phyloP scores from a whole-genome alignment of 805 yeast genomes.

The Vanderwaltozyma verrucispora region DNA sequence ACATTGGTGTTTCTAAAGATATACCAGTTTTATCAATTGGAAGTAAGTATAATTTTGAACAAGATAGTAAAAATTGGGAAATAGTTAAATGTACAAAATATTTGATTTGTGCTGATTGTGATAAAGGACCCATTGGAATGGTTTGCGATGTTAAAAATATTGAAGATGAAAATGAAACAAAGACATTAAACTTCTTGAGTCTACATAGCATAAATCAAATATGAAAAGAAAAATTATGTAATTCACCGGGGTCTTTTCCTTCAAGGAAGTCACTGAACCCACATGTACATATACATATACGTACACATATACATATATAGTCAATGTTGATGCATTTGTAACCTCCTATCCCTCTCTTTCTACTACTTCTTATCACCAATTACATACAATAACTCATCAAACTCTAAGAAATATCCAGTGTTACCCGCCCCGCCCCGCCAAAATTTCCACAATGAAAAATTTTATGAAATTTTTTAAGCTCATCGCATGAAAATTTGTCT shows the following conservation, averaged over 20 bases:
- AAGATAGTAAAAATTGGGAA: constrained; percentile 8
- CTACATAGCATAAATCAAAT: constrained; percentile 31
- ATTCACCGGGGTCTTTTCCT: background rate
- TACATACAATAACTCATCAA: background rate
- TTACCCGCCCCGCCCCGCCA: background rate
- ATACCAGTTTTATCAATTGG: constrained; percentile 9
- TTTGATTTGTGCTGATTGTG: constrained; percentile 67
- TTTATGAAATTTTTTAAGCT: background rate
- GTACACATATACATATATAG: background rate
- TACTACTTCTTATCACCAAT: no score
- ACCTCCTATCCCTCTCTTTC: no score
- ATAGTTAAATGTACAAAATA: constrained; percentile 38
- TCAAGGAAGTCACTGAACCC: background rate
- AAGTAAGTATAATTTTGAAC: constrained; percentile 4
- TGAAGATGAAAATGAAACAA: constrained; percentile 10
- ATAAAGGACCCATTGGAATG: constrained; percentile 61
- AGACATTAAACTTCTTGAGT: constrained; percentile 35
- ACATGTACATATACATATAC: background rate
- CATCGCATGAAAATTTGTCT: background rate
- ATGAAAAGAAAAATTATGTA: no score
- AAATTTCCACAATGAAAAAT: background rate
- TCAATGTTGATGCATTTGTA: no score
- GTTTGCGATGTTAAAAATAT: constrained; percentile 37
- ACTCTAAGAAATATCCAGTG: background rate
- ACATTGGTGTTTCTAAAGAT: constrained; percentile 58